A percentile compares a stretch with the other conserved stretches of the same genome.
Evolutionary conservation across 441 rosid genomes (phyloP).

Genomic region (Populus tomentosa): DNA sequence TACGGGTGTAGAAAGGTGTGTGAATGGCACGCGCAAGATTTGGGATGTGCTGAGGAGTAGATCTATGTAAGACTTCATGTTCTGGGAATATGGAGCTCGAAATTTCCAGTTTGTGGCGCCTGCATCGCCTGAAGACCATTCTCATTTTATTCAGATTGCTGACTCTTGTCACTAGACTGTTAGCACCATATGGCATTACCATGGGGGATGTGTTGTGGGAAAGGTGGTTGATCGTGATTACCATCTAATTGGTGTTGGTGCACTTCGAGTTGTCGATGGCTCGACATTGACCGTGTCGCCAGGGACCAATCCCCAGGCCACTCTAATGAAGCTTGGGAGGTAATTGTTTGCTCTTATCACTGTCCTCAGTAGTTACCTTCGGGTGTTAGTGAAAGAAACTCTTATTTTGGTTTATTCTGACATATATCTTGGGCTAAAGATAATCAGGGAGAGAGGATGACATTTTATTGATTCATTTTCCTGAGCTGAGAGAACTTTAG

Average conservation of each 20-base stretch:
- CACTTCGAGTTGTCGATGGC: too few species aligned
- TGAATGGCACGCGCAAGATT: slow-evolving; percentile 67
- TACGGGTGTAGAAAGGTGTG: slow-evolving; percentile 64
- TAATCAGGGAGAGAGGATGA: too few species aligned
- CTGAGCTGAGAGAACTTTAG: too few species aligned
- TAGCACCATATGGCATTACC: slow-evolving; percentile 93
- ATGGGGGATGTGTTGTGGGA: slow-evolving; percentile 81
- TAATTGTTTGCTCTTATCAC: too few species aligned
- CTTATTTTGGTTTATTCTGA: too few species aligned
- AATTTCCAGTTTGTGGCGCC: slow-evolving; percentile 73
- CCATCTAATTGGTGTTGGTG: slow-evolving; percentile 13
- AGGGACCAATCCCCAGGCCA: too few species aligned
- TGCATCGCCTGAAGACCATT: slow-evolving; percentile 56
- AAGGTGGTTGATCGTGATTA: slow-evolving; percentile 66
- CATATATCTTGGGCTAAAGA: too few species aligned
- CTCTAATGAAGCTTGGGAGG: too few species aligned
- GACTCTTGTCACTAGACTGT: slow-evolving; percentile 73
- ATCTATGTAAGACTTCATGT: slow-evolving; percentile 68
- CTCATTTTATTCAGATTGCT: slow-evolving; percentile 47
- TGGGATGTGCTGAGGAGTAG: slow-evolving; percentile 61
- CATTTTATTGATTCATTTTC: too few species aligned
- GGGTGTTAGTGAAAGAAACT: too few species aligned
- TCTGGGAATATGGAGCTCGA: slow-evolving; percentile 57
- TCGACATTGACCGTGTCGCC: too few species aligned
- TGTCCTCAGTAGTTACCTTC: too few species aligned